These are phyloP conservation scores for Aspergillus diversus DNA, from an alignment of 495 filamentous ascomycete genomes.

Conservation along the genomic window DNA sequence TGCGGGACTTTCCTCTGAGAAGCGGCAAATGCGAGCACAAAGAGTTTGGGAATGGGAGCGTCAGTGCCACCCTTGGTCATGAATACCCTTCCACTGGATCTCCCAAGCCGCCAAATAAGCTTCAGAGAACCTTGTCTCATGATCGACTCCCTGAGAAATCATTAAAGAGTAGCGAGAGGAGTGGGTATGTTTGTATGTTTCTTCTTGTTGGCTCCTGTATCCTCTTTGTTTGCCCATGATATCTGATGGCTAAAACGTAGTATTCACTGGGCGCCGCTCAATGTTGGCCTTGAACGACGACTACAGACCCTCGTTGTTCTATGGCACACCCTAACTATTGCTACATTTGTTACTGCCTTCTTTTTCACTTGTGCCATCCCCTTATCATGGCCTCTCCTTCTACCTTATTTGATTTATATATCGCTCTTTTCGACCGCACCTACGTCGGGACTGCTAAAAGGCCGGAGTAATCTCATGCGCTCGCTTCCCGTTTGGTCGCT, in stretches of 20 bases:
- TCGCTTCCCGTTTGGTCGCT: conserved; percentile 80
- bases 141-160: background rate
- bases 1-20: background rate
- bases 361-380: conserved; percentile 92
- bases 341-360: conserved; percentile 74
- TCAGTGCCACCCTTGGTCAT: background rate
- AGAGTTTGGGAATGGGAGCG: conserved; percentile 3
- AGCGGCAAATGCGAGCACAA: background rate
- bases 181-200: conserved; percentile 15
- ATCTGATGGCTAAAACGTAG: conserved; percentile 36
- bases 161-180: conserved; percentile 10
- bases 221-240: background rate
- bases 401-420: conserved; percentile 87
- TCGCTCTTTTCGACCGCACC: conserved; percentile 76
- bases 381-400: conserved; percentile 83
- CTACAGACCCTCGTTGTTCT: conserved; percentile 88
- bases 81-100: background rate
- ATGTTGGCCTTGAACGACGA: conserved; percentile 81
- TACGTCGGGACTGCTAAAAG: conserved; percentile 71
- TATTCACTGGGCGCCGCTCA: conserved; percentile 85
- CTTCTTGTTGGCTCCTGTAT: background rate
- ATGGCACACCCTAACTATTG: conserved; percentile 81
- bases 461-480: conserved; percentile 73
- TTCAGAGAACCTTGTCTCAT: background rate
- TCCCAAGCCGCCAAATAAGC: background rate